Percentiles rank a stretch among this genome's conserved stretches.
phyloP scores from a whole-genome alignment of 2,329 filamentous ascomycete species.

The Neonectria sp. region DNA sequence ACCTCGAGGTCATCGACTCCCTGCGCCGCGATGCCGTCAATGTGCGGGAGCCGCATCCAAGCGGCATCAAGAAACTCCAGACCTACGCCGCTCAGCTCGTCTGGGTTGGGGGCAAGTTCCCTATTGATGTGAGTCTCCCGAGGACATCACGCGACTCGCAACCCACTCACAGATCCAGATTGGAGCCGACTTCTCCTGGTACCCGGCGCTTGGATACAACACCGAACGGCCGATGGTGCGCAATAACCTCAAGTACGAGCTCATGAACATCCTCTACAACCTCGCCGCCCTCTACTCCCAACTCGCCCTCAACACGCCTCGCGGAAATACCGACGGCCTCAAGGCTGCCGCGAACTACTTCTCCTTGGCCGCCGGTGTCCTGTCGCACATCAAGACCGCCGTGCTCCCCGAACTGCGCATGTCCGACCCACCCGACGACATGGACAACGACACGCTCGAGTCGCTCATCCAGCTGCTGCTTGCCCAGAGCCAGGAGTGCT shows the following conservation, averaged over 20 bases:
- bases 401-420: slow-evolving; percentile 87
- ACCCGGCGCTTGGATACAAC: slow-evolving; percentile 93
- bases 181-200: slow-evolving; percentile 97
- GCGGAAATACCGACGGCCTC: slow-evolving; percentile 84
- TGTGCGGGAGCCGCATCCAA: slow-evolving; percentile 88
- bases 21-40: slow-evolving; percentile 90
- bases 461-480: slow-evolving; percentile 87
- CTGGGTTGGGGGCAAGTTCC: slow-evolving; percentile 96
- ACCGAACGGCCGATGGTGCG: slow-evolving; percentile 78
- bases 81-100: slow-evolving; percentile 92
- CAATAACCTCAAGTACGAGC: slow-evolving; percentile 83
- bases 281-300: slow-evolving; percentile 95
- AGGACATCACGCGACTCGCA: neutral
- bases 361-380: slow-evolving; percentile 86
- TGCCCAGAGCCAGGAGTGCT: slow-evolving; percentile 96
- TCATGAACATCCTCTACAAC: slow-evolving; percentile 94
- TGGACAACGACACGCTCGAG: slow-evolving; percentile 91
- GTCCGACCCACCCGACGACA: slow-evolving; percentile 90
- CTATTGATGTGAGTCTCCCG: slow-evolving; percentile 80
- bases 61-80: slow-evolving; percentile 89
- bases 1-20: slow-evolving; percentile 86
- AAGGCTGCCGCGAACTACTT: slow-evolving; percentile 93
- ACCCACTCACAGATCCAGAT: slow-evolving; percentile 69
- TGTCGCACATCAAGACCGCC: slow-evolving; percentile 81
- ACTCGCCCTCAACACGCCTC: slow-evolving; percentile 85